Conservation (phyloP, 1,284 basidiomycete genomes). For the Vanrija sp. region DNA sequence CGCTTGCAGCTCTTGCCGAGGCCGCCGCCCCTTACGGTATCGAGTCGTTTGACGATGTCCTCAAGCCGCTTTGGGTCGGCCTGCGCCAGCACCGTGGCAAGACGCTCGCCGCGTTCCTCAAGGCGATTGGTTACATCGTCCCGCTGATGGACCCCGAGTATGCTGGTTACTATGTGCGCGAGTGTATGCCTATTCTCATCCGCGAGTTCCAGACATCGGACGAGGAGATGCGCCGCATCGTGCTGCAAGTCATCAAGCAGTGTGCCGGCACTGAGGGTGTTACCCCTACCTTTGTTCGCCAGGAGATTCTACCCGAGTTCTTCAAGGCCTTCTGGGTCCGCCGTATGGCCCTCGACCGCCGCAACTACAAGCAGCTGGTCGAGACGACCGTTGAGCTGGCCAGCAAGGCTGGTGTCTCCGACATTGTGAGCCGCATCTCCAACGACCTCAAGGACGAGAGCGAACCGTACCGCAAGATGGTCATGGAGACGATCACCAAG, state of each 20-base stretch:
- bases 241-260: conserved; percentile 97
- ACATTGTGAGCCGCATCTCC: conserved; percentile 91
- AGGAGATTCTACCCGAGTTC: conserved; percentile 98
- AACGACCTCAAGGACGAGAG: conserved; percentile 95
- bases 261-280: conserved; percentile 98
- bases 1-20: conserved; percentile 93
- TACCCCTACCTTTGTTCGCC: conserved; percentile 85
- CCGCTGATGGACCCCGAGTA: conserved; percentile 99
- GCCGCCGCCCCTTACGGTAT: conserved; percentile 98
- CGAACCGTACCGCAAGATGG: conserved; percentile 99
- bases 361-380: conserved; percentile 95
- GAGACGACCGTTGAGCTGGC: conserved; percentile 98
- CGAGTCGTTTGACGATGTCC: conserved; percentile 96
- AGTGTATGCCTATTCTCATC: conserved; percentile 95
- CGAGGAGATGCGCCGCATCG: conserved; percentile 99
- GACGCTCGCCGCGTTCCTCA: conserved; percentile 94
- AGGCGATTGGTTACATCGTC: conserved; percentile 99
- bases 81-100: conserved; percentile 97
- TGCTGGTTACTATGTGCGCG: conserved; percentile 94
- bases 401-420: conserved; percentile 91
- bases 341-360: conserved; percentile 92
- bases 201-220: conserved; percentile 99
- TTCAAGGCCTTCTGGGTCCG: conserved; percentile 99
- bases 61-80: conserved; percentile 97
- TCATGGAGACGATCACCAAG: conserved; percentile 99